Evolutionary conservation across 1,284 basidiomycete species (phyloP).

Genomic region (Microbotryomycetes sp.): DNA sequence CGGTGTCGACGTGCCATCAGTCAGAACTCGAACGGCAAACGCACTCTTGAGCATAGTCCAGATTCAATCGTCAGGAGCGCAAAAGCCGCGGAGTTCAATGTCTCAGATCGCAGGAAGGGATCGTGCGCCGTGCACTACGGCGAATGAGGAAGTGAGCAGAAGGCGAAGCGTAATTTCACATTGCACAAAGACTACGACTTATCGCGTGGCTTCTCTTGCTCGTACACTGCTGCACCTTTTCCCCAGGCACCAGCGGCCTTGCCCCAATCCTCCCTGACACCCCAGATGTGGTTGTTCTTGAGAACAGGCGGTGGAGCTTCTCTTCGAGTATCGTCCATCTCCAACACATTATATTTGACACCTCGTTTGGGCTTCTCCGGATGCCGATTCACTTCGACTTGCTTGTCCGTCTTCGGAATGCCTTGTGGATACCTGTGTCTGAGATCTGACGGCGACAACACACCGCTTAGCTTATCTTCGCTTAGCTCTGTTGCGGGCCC

Average conservation of each 20-base stretch:
- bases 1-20: no score
- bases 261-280: slow-evolving; percentile 48
- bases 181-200: background rate
- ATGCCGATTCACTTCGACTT: slow-evolving; percentile 11
- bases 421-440: slow-evolving; percentile 20
- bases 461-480: slow-evolving; percentile 18
- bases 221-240: slow-evolving; percentile 40
- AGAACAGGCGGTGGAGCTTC: slow-evolving; percentile 7
- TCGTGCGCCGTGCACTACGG: no score
- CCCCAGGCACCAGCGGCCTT: slow-evolving; percentile 48
- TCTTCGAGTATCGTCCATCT: background rate
- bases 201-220: background rate
- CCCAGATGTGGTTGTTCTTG: slow-evolving; percentile 20
- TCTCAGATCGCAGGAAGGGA: no score
- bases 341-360: background rate
- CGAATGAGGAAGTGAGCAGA: no score
- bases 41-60: no score
- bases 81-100: no score
- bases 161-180: no score
- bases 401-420: slow-evolving; percentile 6
- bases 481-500: slow-evolving; percentile 11
- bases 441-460: slow-evolving; percentile 20
- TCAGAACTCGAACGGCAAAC: no score
- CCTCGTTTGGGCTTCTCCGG: background rate
- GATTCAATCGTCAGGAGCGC: no score